These are phyloP conservation scores for Cunninghamia lanceolata DNA, from an alignment of 75 land plant species.

Conservation along the genomic window DNA sequence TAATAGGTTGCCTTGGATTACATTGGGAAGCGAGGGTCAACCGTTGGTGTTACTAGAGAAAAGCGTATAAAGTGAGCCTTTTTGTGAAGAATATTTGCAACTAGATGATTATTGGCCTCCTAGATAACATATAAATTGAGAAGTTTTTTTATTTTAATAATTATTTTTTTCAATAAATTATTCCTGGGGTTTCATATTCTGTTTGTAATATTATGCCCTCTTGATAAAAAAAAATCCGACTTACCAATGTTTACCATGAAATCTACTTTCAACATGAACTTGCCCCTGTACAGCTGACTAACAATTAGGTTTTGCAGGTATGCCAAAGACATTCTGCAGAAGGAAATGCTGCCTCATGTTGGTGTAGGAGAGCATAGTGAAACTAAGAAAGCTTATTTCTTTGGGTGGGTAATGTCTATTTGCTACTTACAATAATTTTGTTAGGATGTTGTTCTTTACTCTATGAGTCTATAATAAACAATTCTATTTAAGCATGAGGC, in stretches of 20 bases:
- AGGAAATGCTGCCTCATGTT: constrained; percentile 99
- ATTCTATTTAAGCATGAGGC: neutral
- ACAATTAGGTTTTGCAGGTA: constrained; percentile 40
- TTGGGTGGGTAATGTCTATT: constrained; percentile 52
- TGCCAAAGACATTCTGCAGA: constrained; percentile 98
- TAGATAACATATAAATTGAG: neutral
- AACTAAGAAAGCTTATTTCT: constrained; percentile 98
- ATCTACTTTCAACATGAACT: neutral
- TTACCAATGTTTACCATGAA: neutral
- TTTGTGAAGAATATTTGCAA: neutral
- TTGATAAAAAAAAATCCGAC: neutral
- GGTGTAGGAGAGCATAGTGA: constrained; percentile 98
- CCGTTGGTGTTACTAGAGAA: constrained; percentile 97
- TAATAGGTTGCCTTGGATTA: constrained; percentile 93
- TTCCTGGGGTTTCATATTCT: neutral
- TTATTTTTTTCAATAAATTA: no score
- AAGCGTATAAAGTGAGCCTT: constrained; percentile 92
- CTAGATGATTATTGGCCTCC: neutral
- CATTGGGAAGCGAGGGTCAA: constrained; percentile 96
- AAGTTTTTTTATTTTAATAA: neutral
- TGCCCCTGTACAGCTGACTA: neutral
- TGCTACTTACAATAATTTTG: constrained; percentile 1
- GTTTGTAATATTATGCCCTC: neutral
- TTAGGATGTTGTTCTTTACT: neutral
- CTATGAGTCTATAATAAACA: constrained; percentile 3